These are phyloP conservation scores for Heracleum sosnowskyi DNA, from an alignment of 129 eudicot species.

Conservation along the genomic window DNA sequence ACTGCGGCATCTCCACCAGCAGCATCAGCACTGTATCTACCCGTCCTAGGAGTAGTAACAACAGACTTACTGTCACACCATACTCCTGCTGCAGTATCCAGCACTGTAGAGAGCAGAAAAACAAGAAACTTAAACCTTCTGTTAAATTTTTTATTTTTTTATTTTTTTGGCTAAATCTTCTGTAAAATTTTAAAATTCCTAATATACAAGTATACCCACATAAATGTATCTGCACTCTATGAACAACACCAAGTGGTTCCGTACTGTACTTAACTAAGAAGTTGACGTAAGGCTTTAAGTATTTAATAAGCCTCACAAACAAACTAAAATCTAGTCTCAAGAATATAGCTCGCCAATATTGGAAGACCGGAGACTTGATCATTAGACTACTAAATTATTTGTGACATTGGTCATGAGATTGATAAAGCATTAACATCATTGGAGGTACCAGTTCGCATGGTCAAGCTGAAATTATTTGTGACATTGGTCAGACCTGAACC, in stretches of 20 bases:
- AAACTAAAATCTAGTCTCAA: background rate
- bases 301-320: background rate
- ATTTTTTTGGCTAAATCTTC: too few relatives aligned
- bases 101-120: slow-evolving; percentile 42
- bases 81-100: slow-evolving; percentile 99
- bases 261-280: background rate
- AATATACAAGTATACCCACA: background rate
- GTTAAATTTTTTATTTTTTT: background rate
- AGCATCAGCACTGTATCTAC: slow-evolving; percentile 96
- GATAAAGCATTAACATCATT: background rate
- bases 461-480: too few relatives aligned
- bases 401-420: background rate
- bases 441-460: background rate
- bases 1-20: slow-evolving; percentile 99
- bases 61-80: slow-evolving; percentile 96
- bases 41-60: slow-evolving; percentile 88
- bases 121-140: background rate
- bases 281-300: background rate
- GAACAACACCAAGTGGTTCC: background rate
- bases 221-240: background rate
- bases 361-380: background rate
- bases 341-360: background rate
- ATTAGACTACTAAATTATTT: background rate
- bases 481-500: too few relatives aligned
- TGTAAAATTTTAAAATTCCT: background rate